Evolutionary conservation across 371 early-diverging fungal genomes (phyloP).

Genomic region (Gilbertella persicaria): DNA sequence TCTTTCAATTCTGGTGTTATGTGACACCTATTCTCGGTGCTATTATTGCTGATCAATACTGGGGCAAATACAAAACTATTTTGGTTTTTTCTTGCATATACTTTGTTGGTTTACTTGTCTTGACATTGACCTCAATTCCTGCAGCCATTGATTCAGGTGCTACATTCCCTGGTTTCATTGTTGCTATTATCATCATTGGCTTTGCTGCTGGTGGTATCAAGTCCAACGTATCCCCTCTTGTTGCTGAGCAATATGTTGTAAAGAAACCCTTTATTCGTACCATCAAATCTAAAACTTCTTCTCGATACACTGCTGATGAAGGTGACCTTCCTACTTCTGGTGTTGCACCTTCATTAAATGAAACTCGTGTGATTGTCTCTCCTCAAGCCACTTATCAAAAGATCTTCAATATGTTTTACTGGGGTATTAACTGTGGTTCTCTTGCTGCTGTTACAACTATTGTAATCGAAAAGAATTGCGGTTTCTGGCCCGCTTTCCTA

Average conservation of each 20-base stretch:
- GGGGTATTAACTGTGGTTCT: constrained; percentile 69
- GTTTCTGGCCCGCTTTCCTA: constrained; percentile 71
- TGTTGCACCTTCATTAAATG: constrained; percentile 29
- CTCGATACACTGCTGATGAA: constrained; percentile 41
- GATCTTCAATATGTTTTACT: constrained; percentile 38
- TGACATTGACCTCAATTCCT: constrained; percentile 65
- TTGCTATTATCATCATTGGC: constrained; percentile 74
- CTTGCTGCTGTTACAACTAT: constrained; percentile 64
- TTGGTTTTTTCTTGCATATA: constrained; percentile 70
- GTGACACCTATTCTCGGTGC: constrained; percentile 82
- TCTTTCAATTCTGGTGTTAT: constrained; percentile 84
- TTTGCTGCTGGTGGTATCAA: constrained; percentile 59
- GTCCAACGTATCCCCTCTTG: constrained; percentile 49
- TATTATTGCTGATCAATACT: constrained; percentile 77
- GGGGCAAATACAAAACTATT: constrained; percentile 86
- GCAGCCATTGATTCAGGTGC: constrained; percentile 51
- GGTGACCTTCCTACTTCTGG: constrained; percentile 34
- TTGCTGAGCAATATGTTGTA: constrained; percentile 50
- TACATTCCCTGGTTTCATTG: constrained; percentile 67
- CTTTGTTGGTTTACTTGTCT: constrained; percentile 64
- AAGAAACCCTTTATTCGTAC: constrained; percentile 35
- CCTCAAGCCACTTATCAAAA: constrained; percentile 52
- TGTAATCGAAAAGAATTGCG: constrained; percentile 54
- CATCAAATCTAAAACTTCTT: constrained; percentile 40
- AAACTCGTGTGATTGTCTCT: constrained; percentile 47